Percentiles rank a stretch among this genome's conserved stretches.
Evolutionary conservation across 1,284 basidiomycete species (phyloP).

Genomic region (Coniferiporia sulphurascens): DNA sequence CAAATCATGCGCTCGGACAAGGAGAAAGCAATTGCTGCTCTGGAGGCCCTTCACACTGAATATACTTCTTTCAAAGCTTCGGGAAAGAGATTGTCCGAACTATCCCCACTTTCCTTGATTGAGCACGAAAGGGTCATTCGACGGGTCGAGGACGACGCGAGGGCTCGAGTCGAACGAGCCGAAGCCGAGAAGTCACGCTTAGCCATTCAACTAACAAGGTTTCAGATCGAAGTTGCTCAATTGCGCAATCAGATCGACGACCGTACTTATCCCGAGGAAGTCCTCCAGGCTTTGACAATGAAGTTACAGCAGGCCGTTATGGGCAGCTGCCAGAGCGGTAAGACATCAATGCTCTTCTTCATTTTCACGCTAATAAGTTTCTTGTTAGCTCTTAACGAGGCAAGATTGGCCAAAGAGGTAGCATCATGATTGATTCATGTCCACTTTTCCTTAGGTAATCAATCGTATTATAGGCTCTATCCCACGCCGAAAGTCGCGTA

Average conservation of each 20-base stretch:
- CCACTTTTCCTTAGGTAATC: background rate
- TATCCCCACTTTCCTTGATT: background rate
- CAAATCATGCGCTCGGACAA: background rate
- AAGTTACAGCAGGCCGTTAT: conserved; percentile 1
- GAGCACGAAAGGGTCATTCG: conserved; percentile 14
- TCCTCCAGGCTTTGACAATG: conserved; percentile 9
- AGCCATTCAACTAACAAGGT: conserved; percentile 5
- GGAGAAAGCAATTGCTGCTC: background rate
- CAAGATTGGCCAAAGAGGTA: background rate
- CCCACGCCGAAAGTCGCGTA: background rate
- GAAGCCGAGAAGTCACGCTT: conserved; percentile 13
- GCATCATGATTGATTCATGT: background rate
- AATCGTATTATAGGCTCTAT: background rate
- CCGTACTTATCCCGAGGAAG: conserved; percentile 12
- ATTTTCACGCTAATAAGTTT: background rate
- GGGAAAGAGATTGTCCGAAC: background rate
- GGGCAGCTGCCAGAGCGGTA: conserved; percentile 6
- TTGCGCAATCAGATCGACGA: conserved; percentile 13
- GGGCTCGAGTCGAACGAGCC: background rate
- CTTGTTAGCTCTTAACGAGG: background rate
- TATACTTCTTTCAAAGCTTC: background rate
- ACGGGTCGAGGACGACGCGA: conserved; percentile 9
- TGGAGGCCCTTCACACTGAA: conserved; percentile 1
- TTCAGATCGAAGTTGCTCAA: conserved; percentile 14
- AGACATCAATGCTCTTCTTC: background rate